Conservation (phyloP, 2,329 filamentous ascomycete genomes). For the Setomelanomma holmii region DNA sequence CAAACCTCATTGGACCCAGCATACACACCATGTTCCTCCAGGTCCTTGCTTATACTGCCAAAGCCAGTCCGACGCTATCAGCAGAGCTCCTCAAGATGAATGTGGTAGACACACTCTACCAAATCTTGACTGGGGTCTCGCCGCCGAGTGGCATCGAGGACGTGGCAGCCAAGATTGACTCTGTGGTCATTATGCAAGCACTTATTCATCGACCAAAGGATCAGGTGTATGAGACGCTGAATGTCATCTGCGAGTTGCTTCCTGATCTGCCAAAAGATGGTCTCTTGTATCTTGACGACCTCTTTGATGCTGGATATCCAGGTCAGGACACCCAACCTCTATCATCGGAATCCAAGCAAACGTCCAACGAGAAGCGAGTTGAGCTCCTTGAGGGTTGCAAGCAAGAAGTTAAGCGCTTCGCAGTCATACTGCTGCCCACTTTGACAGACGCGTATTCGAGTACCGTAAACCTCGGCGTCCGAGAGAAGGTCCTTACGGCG, state of each 20-base stretch:
- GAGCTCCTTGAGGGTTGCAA: slow-evolving; percentile 83
- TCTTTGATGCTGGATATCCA: slow-evolving; percentile 58
- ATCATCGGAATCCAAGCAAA: slow-evolving; percentile 58
- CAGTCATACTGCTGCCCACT: slow-evolving; percentile 90
- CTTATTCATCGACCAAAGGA: slow-evolving; percentile 94
- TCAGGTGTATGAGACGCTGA: slow-evolving; percentile 95
- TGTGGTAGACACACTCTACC: slow-evolving; percentile 95
- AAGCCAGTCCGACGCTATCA: slow-evolving; percentile 84
- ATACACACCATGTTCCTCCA: slow-evolving; percentile 97
- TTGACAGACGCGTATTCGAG: slow-evolving; percentile 97
- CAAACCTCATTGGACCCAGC: slow-evolving; percentile 90
- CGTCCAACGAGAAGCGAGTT: slow-evolving; percentile 80
- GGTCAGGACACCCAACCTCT: slow-evolving; percentile 55
- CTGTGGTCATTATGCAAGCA: slow-evolving; percentile 97
- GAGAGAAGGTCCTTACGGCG: slow-evolving; percentile 93
- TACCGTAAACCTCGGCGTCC: slow-evolving; percentile 92
- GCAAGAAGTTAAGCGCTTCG: slow-evolving; percentile 86
- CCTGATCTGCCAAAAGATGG: slow-evolving; percentile 72
- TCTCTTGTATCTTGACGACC: slow-evolving; percentile 59
- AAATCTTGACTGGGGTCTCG: slow-evolving; percentile 95
- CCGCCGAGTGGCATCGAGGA: slow-evolving; percentile 81
- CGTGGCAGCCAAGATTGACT: slow-evolving; percentile 86
- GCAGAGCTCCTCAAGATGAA: slow-evolving; percentile 94
- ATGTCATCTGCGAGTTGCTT: slow-evolving; percentile 94
- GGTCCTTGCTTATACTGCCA: slow-evolving; percentile 87